Evolutionary conservation across 2,329 filamentous ascomycete genomes (phyloP).

Genomic region (Pseudogymnoascus sp.): DNA sequence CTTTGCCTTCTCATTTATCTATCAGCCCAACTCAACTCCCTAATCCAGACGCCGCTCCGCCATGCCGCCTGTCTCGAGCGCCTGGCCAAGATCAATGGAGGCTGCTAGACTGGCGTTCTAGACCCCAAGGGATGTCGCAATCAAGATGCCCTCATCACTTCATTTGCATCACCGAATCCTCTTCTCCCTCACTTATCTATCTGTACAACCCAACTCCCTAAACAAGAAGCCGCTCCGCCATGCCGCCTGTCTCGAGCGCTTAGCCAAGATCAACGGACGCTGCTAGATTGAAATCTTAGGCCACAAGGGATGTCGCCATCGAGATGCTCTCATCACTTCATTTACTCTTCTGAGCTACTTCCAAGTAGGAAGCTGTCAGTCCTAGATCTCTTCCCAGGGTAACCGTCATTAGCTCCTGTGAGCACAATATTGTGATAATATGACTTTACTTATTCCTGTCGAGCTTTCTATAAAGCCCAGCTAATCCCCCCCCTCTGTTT

Average conservation of each 20-base stretch:
- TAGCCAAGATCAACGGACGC: not conserved
- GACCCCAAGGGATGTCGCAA: not conserved
- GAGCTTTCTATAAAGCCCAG: not conserved
- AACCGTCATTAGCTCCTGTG: not conserved
- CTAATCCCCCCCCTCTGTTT: not conserved
- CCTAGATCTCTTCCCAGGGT: not conserved
- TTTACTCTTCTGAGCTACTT: not conserved
- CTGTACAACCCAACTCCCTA: not conserved
- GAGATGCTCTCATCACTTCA: not conserved
- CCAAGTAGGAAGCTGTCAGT: not conserved
- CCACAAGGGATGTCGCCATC: not conserved
- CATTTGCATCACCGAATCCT: not conserved
- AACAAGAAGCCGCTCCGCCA: not conserved
- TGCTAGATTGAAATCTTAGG: not conserved
- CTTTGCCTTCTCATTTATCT: not conserved
- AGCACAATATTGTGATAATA: not conserved
- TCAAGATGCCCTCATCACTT: not conserved
- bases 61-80: not conserved
- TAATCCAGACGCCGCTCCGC: not conserved
- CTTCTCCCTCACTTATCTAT: not conserved
- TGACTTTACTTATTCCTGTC: not conserved
- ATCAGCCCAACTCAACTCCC: not conserved
- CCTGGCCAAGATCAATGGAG: not conserved
- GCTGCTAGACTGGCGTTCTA: not conserved
- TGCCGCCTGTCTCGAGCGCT: not conserved